Percentiles rank a stretch among this genome's conserved stretches.
Conservation (phyloP, 129 eudicot genomes). For the Lactuca sativa region DNA sequence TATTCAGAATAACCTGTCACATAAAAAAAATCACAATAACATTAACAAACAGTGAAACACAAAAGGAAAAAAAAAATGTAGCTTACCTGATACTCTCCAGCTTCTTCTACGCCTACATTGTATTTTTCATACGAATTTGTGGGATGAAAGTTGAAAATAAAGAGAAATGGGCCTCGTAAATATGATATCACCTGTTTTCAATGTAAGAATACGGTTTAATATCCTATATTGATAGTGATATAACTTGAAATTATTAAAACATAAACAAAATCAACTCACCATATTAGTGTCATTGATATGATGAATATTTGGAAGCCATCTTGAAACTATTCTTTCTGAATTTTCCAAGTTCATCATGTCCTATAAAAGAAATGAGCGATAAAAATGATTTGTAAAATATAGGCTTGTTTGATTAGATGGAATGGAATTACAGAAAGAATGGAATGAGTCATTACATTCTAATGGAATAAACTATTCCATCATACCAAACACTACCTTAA, state of each 20-base stretch:
- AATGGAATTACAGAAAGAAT: no score
- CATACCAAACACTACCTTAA: not conserved
- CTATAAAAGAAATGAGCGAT: constrained; percentile 27
- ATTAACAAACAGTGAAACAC: not conserved
- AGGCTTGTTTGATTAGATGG: no score
- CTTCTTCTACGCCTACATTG: constrained; percentile 93
- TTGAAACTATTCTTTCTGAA: constrained; percentile 55
- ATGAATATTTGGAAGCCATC: constrained; percentile 72
- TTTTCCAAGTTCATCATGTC: constrained; percentile 94
- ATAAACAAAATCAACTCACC: constrained; percentile 43
- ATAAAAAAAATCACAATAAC: not conserved
- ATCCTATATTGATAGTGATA: constrained; percentile 1
- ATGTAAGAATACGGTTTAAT: not conserved
- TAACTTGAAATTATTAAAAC: not conserved
- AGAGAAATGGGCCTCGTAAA: constrained; percentile 85
- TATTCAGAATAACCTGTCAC: constrained; percentile 60
- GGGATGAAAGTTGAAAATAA: constrained; percentile 86
- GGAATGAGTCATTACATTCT: no score
- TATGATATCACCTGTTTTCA: constrained; percentile 77
- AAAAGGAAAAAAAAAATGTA: not conserved
- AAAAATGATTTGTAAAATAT: not conserved
- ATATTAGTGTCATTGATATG: constrained; percentile 67
- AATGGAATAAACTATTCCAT: no score
- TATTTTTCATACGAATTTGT: constrained; percentile 63
- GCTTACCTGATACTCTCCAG: constrained; percentile 94